Evolutionary conservation across 345 rosid genomes (phyloP).

Genomic region (Eucalyptus marginata): DNA sequence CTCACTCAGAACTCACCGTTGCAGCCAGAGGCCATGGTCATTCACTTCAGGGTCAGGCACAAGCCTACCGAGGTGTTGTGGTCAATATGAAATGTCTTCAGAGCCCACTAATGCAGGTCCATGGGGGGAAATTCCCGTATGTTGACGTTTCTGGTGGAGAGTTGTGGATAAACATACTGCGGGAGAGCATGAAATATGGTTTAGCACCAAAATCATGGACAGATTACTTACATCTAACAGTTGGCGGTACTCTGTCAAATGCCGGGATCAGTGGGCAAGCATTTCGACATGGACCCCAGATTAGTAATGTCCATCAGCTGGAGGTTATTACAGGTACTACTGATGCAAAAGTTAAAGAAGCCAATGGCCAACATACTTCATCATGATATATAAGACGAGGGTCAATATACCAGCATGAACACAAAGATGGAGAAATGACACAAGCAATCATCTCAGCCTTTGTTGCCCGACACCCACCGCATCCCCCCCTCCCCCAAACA

Average conservation of each 20-base stretch:
- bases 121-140: constrained; percentile 28
- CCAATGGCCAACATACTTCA: not conserved
- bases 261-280: constrained; percentile 97
- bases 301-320: constrained; percentile 85
- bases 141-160: constrained; percentile 89
- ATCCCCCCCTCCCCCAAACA: not conserved
- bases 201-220: constrained; percentile 95
- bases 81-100: constrained; percentile 71
- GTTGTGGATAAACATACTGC: constrained; percentile 84
- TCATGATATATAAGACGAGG: not conserved
- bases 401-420: not conserved
- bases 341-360: not conserved
- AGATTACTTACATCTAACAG: constrained; percentile 83
- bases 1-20: constrained; percentile 65
- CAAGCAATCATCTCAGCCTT: not conserved
- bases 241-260: constrained; percentile 92
- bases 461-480: not conserved
- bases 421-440: not conserved
- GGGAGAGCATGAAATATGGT: constrained; percentile 56
- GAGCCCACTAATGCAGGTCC: constrained; percentile 27
- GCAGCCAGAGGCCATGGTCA: constrained; percentile 94
- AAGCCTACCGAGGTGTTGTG: constrained; percentile 64
- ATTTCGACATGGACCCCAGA: constrained; percentile 91
- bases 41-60: constrained; percentile 84
- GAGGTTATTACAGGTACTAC: constrained; percentile 86